Base-by-base conservation (phyloP, 2,329 filamentous ascomycete species). In the Xylaria sp. region DNA sequence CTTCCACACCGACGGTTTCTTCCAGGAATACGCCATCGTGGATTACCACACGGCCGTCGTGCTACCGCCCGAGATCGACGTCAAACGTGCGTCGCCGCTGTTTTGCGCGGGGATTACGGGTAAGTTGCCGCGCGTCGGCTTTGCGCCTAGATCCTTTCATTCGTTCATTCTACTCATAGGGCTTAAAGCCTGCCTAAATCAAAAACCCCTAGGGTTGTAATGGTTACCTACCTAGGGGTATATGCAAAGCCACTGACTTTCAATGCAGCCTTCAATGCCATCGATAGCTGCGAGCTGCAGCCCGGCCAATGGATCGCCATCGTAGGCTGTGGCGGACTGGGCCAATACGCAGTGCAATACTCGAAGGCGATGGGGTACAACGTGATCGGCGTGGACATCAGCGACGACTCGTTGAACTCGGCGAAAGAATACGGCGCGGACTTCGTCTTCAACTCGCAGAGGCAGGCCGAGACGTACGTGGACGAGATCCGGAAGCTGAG, bases 361-460 rank as follows among this genome's bases (percentile, higher is more conserved):
- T 65, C 68, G 3, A 69, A 69, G 60, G 68, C 65, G 23, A 69
- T 69, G 68, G 60, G 60, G 1, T 58, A 18, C 60, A 61, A 67
- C 5, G 68, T 69, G 8, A 54, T 69, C 60, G 68, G 68, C 10
- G 60, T 69, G n/a, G 68, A 69, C 51, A 65, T 69, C 32, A 69
- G 65, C 42, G 68, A 69, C 35, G 68, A 68, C 29, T 66, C 65
- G 21, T 35, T 69, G 10, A 37, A 37, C 0, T 64, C 68, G 6
- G 68, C 65, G 10, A 60, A n/a, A 23, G 51, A 53, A 23, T 61
- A 53, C 21, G 68, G 68, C n/a, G 68, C 68, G 16, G 68, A 69
- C 27, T 50, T 32, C 35, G 29, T 68, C 29, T 68, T 69, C 60
- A 69, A 69, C 68, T 68, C 64, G 13, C 48, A 50, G 40, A 68